Percentiles rank a stretch among this genome's conserved stretches.
These are phyloP conservation scores for Debaryomyces udenii DNA, from an alignment of 1,139 yeast genomes.

Conservation along the genomic window DNA sequence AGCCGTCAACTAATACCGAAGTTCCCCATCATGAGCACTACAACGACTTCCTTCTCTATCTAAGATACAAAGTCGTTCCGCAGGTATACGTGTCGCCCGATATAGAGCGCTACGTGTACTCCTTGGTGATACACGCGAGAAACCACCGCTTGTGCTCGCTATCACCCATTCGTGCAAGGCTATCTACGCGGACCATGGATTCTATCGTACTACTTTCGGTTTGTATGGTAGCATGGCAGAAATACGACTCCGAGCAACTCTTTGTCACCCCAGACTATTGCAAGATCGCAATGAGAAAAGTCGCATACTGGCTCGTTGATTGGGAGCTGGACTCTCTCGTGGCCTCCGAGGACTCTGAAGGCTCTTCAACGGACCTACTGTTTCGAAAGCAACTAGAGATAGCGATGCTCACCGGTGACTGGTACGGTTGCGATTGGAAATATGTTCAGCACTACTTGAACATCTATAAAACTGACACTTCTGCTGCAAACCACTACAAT, in stretches of 20 bases:
- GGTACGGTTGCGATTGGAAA: constrained; percentile 51
- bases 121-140: constrained; percentile 41
- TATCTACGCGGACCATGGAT: constrained; percentile 38
- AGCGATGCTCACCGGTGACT: constrained; percentile 46
- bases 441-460: constrained; percentile 35
- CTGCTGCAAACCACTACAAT: constrained; percentile 41
- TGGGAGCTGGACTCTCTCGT: constrained; percentile 37
- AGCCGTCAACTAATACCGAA: background rate
- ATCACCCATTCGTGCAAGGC: constrained; percentile 39
- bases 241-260: constrained; percentile 15
- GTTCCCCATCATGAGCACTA: constrained; percentile 8
- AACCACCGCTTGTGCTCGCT: constrained; percentile 46
- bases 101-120: constrained; percentile 40
- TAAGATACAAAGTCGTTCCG: constrained; percentile 15
- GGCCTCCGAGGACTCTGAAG: constrained; percentile 15
- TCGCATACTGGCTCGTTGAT: constrained; percentile 52
- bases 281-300: constrained; percentile 44
- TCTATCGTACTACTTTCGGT: constrained; percentile 30
- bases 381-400: constrained; percentile 29
- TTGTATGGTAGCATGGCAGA: constrained; percentile 35
- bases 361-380: constrained; percentile 8
- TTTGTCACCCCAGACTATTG: constrained; percentile 45
- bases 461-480: constrained; percentile 21
- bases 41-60: constrained; percentile 10
- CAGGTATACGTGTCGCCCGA: constrained; percentile 39